Evolutionary conservation across 805 yeast species (phyloP), one percentile per base, ranked within the genome.

Genomic region (Barnettozyma siamensis): DNA sequence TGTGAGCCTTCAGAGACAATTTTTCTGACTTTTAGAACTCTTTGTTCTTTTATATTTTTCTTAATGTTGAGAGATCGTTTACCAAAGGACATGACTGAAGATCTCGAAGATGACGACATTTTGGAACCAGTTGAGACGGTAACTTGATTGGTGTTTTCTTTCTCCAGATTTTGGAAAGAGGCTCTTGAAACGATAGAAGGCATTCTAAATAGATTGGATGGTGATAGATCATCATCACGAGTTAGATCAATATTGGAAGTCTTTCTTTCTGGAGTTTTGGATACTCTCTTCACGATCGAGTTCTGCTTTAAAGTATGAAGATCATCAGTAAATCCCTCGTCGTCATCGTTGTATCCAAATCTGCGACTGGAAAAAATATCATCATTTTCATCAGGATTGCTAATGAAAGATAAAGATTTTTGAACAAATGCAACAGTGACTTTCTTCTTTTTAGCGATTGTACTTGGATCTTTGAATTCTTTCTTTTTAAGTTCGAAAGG

Each of bases 11-110:
- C 33, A 8, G 43, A 19, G 2, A 33, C 46, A 10, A 43, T 47
- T 40, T 49, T 55, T 40, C 53, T 52, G 1, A 49, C 58, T 44
- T 55, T 55, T 20, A 55, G 35, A 10, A 50, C 54, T 42, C 58
- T 50, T 35, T 51, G 55, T 17, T 43, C 31, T 33, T 45, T 42
- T 4, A 37, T 32, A 12, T 43, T 46, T 31, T 48, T 46, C 2
- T 46, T 37, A 4, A 34, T 33, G 12, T 33, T 33, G 15, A 35
- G 40, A 5, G 40, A 33, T 44, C 59, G 57, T 33, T 59, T 59
- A 10, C 80, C 74, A 54, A 76, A 55, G 41, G 72, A 73, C 35
- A 81, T 72, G 47, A 83, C 72, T 8, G 83, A 75, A 2, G 83
- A 76, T 45, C 69, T 73, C 5, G 75, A 63, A 7, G 81, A 75